These are phyloP conservation scores for Wickerhamiella infanticola DNA, from an alignment of 1,139 yeast genomes.

Conservation along the genomic window DNA sequence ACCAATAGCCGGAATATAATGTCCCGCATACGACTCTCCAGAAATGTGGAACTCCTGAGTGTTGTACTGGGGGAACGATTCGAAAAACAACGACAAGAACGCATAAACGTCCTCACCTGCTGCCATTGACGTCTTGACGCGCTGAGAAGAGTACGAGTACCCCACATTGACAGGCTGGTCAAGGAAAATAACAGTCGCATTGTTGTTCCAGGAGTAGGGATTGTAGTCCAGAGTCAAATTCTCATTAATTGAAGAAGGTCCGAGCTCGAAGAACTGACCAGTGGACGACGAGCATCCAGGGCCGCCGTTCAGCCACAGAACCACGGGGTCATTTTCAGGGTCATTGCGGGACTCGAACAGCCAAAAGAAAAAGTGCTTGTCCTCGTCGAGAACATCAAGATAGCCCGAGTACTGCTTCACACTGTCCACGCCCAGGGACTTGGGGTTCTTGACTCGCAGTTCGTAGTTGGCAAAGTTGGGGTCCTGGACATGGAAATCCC, in stretches of 20 bases:
- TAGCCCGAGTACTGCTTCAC: slow-evolving; percentile 51
- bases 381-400: slow-evolving; percentile 57
- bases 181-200: slow-evolving; percentile 52
- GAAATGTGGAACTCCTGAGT: slow-evolving; percentile 57
- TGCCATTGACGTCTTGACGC: slow-evolving; percentile 45
- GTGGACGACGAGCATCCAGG: slow-evolving; percentile 62
- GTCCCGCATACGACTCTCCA: slow-evolving; percentile 84
- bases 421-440: slow-evolving; percentile 18
- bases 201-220: slow-evolving; percentile 55
- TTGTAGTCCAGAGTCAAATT: slow-evolving; percentile 32
- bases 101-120: slow-evolving; percentile 72
- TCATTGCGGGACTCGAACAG: slow-evolving; percentile 57
- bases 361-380: slow-evolving; percentile 76
- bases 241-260: slow-evolving; percentile 41
- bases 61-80: slow-evolving; percentile 50
- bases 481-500: slow-evolving; percentile 1
- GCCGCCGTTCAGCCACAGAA: slow-evolving; percentile 62
- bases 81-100: slow-evolving; percentile 61
- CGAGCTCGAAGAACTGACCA: slow-evolving; percentile 52
- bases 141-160: slow-evolving; percentile 48
- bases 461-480: slow-evolving; percentile 19
- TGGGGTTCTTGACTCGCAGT: slow-evolving; percentile 21
- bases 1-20: slow-evolving; percentile 69
- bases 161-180: slow-evolving; percentile 73
- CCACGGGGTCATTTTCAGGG: slow-evolving; percentile 45